A percentile compares a stretch with the other conserved stretches of the same genome.
These are phyloP conservation scores for Roridomyces roridus DNA, from an alignment of 768 basidiomycete genomes.

Conservation along the genomic window DNA sequence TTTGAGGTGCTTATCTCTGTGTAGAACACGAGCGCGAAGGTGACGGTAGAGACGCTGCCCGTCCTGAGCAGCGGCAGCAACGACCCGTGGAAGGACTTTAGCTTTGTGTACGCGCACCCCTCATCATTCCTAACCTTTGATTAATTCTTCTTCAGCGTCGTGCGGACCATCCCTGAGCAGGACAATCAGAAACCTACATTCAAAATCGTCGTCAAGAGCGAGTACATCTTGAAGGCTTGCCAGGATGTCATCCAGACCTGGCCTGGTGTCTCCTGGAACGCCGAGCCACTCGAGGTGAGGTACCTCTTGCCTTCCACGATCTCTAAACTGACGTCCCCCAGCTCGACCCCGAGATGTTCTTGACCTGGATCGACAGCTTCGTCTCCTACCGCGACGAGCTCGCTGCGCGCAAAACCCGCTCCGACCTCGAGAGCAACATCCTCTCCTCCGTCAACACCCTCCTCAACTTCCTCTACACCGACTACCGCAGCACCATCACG, in stretches of 20 bases:
- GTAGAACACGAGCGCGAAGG: constrained; percentile 60
- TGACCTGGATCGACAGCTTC: constrained; percentile 58
- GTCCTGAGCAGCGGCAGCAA: constrained; percentile 45
- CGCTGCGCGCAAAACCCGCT: constrained; percentile 39
- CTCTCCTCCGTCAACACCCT: constrained; percentile 57
- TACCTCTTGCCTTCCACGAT: neutral
- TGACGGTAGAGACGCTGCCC: constrained; percentile 54
- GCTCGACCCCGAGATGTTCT: constrained; percentile 63
- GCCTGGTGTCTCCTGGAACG: constrained; percentile 68
- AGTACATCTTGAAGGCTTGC: constrained; percentile 60
- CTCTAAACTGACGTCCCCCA: constrained; percentile 27
- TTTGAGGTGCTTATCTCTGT: neutral
- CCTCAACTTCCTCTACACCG: constrained; percentile 52
- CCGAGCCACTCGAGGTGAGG: constrained; percentile 59
- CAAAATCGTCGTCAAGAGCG: constrained; percentile 64
- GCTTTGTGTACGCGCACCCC: constrained; percentile 50
- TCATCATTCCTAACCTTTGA: neutral
- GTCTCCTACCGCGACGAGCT: constrained; percentile 48
- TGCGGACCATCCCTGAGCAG: constrained; percentile 52
- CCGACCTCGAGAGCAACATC: constrained; percentile 48
- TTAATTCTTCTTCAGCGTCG: constrained; percentile 42
- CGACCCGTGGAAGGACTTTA: constrained; percentile 64
- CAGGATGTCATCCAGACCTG: constrained; percentile 62
- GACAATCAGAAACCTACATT: constrained; percentile 50
- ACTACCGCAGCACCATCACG: constrained; percentile 55